Conservation (phyloP, 2,329 filamentous ascomycete genomes). For the Xylariaceae sp. region DNA sequence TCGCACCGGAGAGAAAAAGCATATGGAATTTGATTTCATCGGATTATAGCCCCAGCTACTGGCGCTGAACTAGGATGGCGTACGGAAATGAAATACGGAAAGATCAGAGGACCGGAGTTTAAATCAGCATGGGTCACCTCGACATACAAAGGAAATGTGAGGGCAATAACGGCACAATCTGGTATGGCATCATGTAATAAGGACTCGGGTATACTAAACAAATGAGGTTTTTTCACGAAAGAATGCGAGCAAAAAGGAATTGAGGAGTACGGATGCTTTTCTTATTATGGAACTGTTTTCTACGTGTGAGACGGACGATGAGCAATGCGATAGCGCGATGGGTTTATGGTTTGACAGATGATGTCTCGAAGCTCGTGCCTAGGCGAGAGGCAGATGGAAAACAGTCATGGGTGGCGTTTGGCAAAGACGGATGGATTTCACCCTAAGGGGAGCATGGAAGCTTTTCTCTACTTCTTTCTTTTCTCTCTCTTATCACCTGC, state of each 20-base stretch:
- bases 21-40: slow-evolving; percentile 25
- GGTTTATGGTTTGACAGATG: slow-evolving; percentile 10
- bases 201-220: slow-evolving; percentile 30
- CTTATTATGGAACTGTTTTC: slow-evolving; percentile 24
- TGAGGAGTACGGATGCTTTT: slow-evolving; percentile 25
- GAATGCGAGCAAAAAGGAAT: slow-evolving; percentile 18
- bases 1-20: slow-evolving; percentile 27
- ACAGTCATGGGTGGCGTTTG: slow-evolving; percentile 29
- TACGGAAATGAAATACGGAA: slow-evolving; percentile 23
- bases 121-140: slow-evolving; percentile 20
- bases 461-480: slow-evolving; percentile 3
- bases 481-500: slow-evolving; percentile 17
- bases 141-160: slow-evolving; percentile 15
- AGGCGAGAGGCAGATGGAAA: slow-evolving; percentile 23
- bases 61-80: slow-evolving; percentile 23
- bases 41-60: slow-evolving; percentile 11
- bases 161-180: slow-evolving; percentile 26
- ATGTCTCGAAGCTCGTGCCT: slow-evolving; percentile 2
- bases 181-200: slow-evolving; percentile 19
- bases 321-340: slow-evolving; percentile 4
- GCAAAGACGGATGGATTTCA: slow-evolving; percentile 29
- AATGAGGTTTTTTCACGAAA: slow-evolving; percentile 20
- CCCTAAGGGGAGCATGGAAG: slow-evolving; percentile 21
- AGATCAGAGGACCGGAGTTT: slow-evolving; percentile 19
- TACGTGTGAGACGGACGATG: slow-evolving; percentile 13